These are phyloP conservation scores for Russula sp. DNA, from an alignment of 768 basidiomycete genomes.

Conservation along the genomic window DNA sequence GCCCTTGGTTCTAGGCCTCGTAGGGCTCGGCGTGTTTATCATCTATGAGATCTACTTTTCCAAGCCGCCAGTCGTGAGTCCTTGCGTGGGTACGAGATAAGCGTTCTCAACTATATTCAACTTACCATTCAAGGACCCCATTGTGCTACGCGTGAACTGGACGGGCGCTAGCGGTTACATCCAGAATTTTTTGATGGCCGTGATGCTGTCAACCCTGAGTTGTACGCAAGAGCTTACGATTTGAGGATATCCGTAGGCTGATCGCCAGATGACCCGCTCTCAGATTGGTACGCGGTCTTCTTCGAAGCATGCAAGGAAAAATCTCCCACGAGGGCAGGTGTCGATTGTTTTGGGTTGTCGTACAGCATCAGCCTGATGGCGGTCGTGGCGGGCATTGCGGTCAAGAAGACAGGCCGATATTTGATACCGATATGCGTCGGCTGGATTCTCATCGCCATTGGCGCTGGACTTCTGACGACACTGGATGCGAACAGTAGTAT, in stretches of 20 bases:
- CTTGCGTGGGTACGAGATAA: no score
- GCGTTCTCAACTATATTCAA: no score
- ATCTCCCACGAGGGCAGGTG: slow-evolving; percentile 39
- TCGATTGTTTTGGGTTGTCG: slow-evolving; percentile 39
- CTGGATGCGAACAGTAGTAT: slow-evolving; percentile 31
- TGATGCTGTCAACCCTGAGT: slow-evolving; percentile 31
- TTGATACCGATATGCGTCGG: slow-evolving; percentile 39
- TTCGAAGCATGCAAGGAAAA: slow-evolving; percentile 43
- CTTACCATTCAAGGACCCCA: no score
- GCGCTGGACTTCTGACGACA: slow-evolving; percentile 39
- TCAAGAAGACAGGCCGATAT: slow-evolving; percentile 41
- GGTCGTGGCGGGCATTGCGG: slow-evolving; percentile 40
- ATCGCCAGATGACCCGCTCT: background rate
- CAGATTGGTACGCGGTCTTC: slow-evolving; percentile 44
- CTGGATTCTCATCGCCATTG: slow-evolving; percentile 40
- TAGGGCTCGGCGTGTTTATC: no score
- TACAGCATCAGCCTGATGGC: slow-evolving; percentile 42
- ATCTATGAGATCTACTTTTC: no score
- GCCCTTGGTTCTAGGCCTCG: no score
- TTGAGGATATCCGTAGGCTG: background rate
- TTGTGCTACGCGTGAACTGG: no score
- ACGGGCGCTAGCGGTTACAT: slow-evolving; percentile 8
- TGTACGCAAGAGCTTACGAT: slow-evolving; percentile 2
- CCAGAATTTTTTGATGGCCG: slow-evolving; percentile 36
- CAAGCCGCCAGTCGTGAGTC: no score